These are phyloP conservation scores for Anthostomella pinea DNA, from an alignment of 2,329 filamentous ascomycete genomes.

Conservation along the genomic window DNA sequence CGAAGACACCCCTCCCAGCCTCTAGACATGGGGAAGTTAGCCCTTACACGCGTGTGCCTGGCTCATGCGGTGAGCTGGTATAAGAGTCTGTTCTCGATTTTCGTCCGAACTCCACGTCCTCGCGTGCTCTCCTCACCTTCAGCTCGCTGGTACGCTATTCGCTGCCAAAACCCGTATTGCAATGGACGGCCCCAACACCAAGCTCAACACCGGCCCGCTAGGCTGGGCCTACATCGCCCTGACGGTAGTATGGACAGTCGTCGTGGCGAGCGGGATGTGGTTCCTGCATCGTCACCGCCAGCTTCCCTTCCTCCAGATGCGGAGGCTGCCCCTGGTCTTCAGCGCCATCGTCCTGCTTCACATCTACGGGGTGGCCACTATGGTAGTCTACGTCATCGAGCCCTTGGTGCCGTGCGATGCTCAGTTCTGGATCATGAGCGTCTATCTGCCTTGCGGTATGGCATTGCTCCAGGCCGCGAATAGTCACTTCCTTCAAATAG, in stretches of 20 bases:
- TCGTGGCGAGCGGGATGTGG: conserved; percentile 21
- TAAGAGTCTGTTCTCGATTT: background rate
- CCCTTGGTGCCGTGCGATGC: conserved; percentile 46
- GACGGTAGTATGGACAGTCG: conserved; percentile 17
- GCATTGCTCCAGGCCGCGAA: conserved; percentile 65
- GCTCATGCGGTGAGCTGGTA: background rate
- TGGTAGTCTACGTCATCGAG: conserved; percentile 32
- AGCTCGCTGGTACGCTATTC: conserved; percentile 1
- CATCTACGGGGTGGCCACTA: conserved; percentile 22
- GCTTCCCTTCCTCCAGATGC: conserved; percentile 31
- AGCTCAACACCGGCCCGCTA: conserved; percentile 4
- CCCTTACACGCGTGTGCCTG: too few relatives aligned
- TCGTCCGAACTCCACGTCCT: background rate
- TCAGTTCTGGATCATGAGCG: conserved; percentile 66
- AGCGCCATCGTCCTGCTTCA: conserved; percentile 24
- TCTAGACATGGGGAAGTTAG: too few relatives aligned
- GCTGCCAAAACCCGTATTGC: too few relatives aligned
- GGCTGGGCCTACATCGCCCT: conserved; percentile 18
- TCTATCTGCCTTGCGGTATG: conserved; percentile 63
- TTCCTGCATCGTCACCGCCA: conserved; percentile 25
- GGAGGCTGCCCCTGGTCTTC: conserved; percentile 26
- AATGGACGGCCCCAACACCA: too few relatives aligned
- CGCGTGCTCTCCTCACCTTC: too few relatives aligned
- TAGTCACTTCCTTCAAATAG: conserved; percentile 57
- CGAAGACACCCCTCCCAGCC: too few relatives aligned